A percentile compares a stretch with the other conserved stretches of the same genome.
Evolutionary conservation across 2,329 filamentous ascomycete species (phyloP).

Genomic region (Leptographium lundbergii): DNA sequence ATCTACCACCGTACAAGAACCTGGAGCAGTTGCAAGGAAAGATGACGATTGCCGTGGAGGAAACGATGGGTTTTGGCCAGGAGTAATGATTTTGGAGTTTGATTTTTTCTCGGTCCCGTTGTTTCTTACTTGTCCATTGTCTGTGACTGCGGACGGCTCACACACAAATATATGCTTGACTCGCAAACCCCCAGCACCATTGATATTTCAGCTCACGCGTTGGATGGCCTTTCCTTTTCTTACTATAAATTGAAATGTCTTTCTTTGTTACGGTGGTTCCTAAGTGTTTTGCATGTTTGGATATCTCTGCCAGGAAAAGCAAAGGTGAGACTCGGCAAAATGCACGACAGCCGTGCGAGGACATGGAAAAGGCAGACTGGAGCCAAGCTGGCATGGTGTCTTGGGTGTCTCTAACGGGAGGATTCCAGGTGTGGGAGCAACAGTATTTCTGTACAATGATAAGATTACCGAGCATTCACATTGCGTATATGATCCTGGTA

Average conservation of each 20-base stretch:
- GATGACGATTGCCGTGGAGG: constrained; percentile 91
- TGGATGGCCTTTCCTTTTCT: neutral
- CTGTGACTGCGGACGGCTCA: neutral
- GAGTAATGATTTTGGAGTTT: constrained; percentile 46
- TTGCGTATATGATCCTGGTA: neutral
- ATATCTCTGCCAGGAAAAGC: neutral
- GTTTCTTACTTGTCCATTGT: neutral
- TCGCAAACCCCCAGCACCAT: neutral
- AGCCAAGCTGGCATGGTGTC: too few species aligned
- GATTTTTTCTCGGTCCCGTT: neutral
- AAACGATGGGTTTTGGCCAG: constrained; percentile 97
- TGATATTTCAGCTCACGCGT: neutral
- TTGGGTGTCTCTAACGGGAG: too few species aligned
- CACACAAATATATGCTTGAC: neutral
- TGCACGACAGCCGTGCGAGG: neutral
- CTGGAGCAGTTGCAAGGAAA: constrained; percentile 78
- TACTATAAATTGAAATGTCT: neutral
- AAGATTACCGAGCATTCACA: too few species aligned
- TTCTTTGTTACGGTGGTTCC: neutral
- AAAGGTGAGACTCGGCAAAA: neutral
- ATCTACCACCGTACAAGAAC: constrained; percentile 85
- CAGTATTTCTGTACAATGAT: too few species aligned
- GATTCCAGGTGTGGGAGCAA: too few species aligned
- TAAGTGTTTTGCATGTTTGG: neutral
- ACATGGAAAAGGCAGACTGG: neutral